phyloP scores from a whole-genome alignment of 768 basidiomycete genomes.

The Fomitopsis serialis region DNA sequence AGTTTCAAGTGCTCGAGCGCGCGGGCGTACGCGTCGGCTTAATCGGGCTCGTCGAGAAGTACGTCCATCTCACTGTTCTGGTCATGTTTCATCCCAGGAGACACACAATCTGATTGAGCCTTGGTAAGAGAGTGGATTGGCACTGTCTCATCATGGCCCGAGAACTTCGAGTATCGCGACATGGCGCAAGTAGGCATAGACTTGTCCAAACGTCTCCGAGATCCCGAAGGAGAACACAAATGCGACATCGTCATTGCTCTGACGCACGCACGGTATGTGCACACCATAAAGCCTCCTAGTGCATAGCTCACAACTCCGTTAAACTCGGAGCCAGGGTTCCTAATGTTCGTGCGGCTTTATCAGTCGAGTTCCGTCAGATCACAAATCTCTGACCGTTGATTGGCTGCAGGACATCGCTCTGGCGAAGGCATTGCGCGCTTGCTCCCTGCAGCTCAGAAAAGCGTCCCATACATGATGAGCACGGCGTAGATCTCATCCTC shows the following conservation, averaged over 20 bases:
- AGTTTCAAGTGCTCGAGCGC: conserved; percentile 64
- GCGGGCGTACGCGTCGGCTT: conserved; percentile 70
- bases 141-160: conserved; percentile 84
- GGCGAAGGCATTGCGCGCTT: conserved; percentile 60
- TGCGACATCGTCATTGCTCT: conserved; percentile 85
- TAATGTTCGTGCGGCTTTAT: conserved; percentile 18
- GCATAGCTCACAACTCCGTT: background rate
- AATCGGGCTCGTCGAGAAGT: conserved; percentile 88
- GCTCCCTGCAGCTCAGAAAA: conserved; percentile 50
- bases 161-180: conserved; percentile 67
- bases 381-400: background rate
- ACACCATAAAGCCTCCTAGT: background rate
- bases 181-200: conserved; percentile 71
- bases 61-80: conserved; percentile 5
- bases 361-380: background rate
- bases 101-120: too few relatives aligned
- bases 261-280: conserved; percentile 68
- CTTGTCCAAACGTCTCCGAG: conserved; percentile 68
- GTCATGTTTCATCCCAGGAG: background rate
- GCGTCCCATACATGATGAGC: conserved; percentile 40
- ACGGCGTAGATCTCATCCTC: conserved; percentile 80
- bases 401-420: conserved; percentile 57
- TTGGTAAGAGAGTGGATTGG: conserved; percentile 76
- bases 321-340: conserved; percentile 20
- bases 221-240: conserved; percentile 57